Evolutionary conservation across 2,329 filamentous ascomycete genomes (phyloP).

Genomic region (Fusarium praegraminearum): DNA sequence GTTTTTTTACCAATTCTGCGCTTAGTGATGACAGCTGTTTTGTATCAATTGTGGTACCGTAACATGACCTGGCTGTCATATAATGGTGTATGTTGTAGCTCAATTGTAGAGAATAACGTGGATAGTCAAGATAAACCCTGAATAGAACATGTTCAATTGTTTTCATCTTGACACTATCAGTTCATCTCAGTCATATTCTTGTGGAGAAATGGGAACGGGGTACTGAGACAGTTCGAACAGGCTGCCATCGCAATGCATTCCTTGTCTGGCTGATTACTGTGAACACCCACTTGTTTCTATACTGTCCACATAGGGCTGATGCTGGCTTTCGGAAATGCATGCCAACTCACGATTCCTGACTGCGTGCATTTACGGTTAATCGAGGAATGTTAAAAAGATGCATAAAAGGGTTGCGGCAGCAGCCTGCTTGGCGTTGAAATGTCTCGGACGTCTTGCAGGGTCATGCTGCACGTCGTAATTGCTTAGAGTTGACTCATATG

Average conservation of each 20-base stretch:
- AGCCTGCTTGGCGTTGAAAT: conserved; percentile 34
- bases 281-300: background rate
- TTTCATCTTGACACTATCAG: background rate
- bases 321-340: conserved; percentile 11
- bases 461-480: conserved; percentile 5
- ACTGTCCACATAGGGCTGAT: conserved; percentile 23
- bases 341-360: conserved; percentile 20
- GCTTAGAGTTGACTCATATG: conserved; percentile 25
- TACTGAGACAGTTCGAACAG: background rate
- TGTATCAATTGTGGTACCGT: background rate
- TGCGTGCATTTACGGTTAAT: conserved; percentile 1
- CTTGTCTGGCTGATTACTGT: conserved; percentile 8
- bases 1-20: background rate
- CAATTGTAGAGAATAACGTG: background rate
- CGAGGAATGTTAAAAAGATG: background rate
- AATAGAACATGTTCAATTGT: background rate
- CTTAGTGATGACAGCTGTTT: background rate
- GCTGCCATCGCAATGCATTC: conserved; percentile 25
- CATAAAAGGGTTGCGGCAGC: conserved; percentile 1
- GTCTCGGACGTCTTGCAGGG: conserved; percentile 17
- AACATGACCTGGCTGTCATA: background rate
- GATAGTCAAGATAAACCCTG: background rate
- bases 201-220: background rate
- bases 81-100: background rate
- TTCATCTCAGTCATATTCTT: background rate